Conservation (phyloP, 2,329 filamentous ascomycete genomes). For the Talaromyces funiculosus region DNA sequence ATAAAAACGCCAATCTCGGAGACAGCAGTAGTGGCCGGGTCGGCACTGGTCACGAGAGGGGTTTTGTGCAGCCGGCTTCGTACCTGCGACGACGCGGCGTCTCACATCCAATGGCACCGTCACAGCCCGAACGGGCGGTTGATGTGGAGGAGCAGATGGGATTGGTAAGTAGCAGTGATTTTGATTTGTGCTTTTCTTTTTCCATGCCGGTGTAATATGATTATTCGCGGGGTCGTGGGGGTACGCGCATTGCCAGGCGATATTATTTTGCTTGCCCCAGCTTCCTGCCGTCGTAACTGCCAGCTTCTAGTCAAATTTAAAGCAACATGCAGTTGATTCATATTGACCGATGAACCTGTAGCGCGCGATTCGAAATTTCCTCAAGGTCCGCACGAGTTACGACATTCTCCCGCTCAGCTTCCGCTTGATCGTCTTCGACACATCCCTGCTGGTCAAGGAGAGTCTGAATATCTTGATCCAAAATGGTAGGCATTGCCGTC, state of each 20-base stretch:
- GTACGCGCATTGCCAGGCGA: background rate
- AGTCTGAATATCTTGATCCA: slow-evolving; percentile 92
- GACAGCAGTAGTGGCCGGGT: slow-evolving; percentile 11
- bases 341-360: slow-evolving; percentile 34
- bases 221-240: slow-evolving; percentile 10
- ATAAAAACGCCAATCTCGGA: slow-evolving; percentile 1
- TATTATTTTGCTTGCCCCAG: background rate
- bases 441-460: slow-evolving; percentile 91
- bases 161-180: slow-evolving; percentile 35
- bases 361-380: slow-evolving; percentile 89
- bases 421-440: slow-evolving; percentile 92
- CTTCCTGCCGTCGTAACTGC: background rate
- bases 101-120: slow-evolving; percentile 38
- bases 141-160: slow-evolving; percentile 47
- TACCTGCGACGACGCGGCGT: slow-evolving; percentile 39
- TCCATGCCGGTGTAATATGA: background rate
- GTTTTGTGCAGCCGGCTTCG: slow-evolving; percentile 46
- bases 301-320: background rate
- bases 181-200: slow-evolving; percentile 1
- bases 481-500: slow-evolving; percentile 60
- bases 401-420: slow-evolving; percentile 96
- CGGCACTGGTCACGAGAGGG: slow-evolving; percentile 37
- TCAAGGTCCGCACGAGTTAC: slow-evolving; percentile 94
- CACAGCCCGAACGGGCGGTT: slow-evolving; percentile 40
- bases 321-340: background rate